These are phyloP conservation scores for Aegilops bicornis DNA, from an alignment of 176 grass and related monocot species.

Conservation along the genomic window DNA sequence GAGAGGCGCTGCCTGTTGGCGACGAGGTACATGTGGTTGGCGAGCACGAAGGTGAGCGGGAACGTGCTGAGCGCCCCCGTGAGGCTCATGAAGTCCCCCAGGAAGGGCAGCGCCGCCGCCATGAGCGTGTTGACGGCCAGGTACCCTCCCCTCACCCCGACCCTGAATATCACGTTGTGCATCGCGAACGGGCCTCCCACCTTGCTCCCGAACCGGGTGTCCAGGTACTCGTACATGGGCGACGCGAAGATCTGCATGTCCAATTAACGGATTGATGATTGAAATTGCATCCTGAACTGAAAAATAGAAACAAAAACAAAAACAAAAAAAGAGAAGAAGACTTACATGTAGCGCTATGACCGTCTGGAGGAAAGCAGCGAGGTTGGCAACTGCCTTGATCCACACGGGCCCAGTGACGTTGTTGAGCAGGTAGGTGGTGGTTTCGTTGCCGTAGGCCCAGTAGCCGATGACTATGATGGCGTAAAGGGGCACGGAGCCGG, in stretches of 20 bases:
- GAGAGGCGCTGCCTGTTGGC: conserved; percentile 48
- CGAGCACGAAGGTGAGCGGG: conserved; percentile 74
- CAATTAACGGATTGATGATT: no score
- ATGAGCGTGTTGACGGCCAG: conserved; percentile 69
- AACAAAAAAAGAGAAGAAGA: no score
- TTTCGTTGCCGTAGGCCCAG: conserved; percentile 73
- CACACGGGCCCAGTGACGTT: conserved; percentile 56
- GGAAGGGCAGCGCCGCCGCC: conserved; percentile 67
- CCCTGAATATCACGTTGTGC: conserved; percentile 59
- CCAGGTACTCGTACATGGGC: conserved; percentile 76
- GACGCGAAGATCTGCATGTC: conserved; percentile 63
- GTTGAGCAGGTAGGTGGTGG: conserved; percentile 63
- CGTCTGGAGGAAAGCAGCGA: conserved; percentile 64
- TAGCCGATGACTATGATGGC: conserved; percentile 56
- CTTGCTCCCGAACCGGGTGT: conserved; percentile 58
- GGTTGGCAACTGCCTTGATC: conserved; percentile 53
- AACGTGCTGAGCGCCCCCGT: conserved; percentile 69
- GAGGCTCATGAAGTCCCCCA: conserved; percentile 83
- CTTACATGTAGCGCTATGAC: conserved; percentile 60
- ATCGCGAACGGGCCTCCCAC: conserved; percentile 40
- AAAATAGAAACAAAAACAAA: no score
- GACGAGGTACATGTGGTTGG: conserved; percentile 76
- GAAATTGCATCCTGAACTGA: no score
- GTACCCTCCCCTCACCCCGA: conserved; percentile 68
- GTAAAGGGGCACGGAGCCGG: conserved; percentile 50